Evolutionary conservation across 768 basidiomycete species (phyloP).

Genomic region (Austroboletus eburneus): DNA sequence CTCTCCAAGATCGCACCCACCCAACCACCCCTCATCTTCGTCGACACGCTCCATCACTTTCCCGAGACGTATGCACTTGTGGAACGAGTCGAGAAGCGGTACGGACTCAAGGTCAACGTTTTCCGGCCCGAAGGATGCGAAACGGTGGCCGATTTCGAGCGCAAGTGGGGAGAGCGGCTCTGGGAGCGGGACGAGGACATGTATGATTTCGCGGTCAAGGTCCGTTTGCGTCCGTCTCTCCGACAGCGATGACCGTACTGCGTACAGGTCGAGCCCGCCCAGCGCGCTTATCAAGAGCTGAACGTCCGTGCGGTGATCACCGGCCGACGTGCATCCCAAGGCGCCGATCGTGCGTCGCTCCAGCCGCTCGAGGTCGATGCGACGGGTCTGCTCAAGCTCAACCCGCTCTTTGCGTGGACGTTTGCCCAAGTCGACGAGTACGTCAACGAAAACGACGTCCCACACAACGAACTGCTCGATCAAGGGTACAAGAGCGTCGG

Average conservation of each 20-base stretch:
- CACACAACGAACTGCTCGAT: constrained; percentile 35
- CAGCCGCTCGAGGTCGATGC: constrained; percentile 87
- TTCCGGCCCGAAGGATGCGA: constrained; percentile 75
- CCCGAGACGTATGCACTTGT: constrained; percentile 88
- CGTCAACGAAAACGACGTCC: constrained; percentile 75
- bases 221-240: constrained; percentile 26
- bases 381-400: constrained; percentile 89
- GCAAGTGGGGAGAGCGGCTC: constrained; percentile 68
- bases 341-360: constrained; percentile 79
- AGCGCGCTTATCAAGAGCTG: constrained; percentile 77
- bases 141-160: constrained; percentile 71
- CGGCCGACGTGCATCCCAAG: constrained; percentile 91
- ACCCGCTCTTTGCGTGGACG: constrained; percentile 88
- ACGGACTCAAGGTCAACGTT: constrained; percentile 67
- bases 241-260: not conserved
- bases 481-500: constrained; percentile 95
- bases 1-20: constrained; percentile 71
- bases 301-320: constrained; percentile 86
- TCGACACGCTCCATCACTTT: constrained; percentile 98
- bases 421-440: constrained; percentile 84
- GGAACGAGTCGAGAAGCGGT: constrained; percentile 70
- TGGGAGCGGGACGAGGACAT: constrained; percentile 87
- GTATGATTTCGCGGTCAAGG: constrained; percentile 94
- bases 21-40: constrained; percentile 82
- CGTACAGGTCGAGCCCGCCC: constrained; percentile 86